Base-by-base conservation (phyloP, 2,329 filamentous ascomycete genomes). In the Boeremia lycopersici region DNA sequence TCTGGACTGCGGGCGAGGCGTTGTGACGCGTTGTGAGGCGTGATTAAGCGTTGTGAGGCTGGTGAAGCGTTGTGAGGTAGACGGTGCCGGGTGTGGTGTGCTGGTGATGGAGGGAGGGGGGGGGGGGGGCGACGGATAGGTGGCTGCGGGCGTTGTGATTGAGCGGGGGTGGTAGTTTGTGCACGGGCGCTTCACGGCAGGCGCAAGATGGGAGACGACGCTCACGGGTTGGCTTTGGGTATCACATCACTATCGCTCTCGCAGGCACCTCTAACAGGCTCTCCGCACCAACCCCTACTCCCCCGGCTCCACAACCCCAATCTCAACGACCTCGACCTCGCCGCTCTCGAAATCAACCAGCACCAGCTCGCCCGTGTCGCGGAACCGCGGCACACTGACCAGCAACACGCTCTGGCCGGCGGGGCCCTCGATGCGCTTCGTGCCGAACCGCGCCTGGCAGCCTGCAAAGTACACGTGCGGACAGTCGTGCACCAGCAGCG, bases 391-490 rank as follows among this genome's bases (percentile, higher is more conserved):
- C 34, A 99, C 84, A 0, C 90, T 83, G n/a, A 99, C 79, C 3
- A 98, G 78, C 36, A 91, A 82, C 8, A 96, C 89, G 15, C 78
- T 77, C 73, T 96, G 89, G 0, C 86, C 88, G 1, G 86, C 80
- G 0, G 82, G 80, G 0, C 88, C 78, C 36, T 87, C 78, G 31
- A 96, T 87, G 1, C 88, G 74, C 28, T 82, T 84, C 2, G 89
- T 93, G 46, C 85, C 87, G 73, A 96, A 96, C 47, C 81, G 81
- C 2, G 91, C 88, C 74, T 96, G 92, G 65, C 89, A 92, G 13
- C 93, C 93, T 1, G 90, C 89, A 72, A 99, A 91, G 77, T 91
- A 98, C 29, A 99, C 80, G 69, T 99, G 93, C 2, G 95, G 95
- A 59, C 91, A 96, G 15, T 86, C 79, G 60, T 88, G 85, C 67